Evolutionary conservation across 805 yeast genomes (phyloP).

Genomic region (Ogataea ganodermae): DNA sequence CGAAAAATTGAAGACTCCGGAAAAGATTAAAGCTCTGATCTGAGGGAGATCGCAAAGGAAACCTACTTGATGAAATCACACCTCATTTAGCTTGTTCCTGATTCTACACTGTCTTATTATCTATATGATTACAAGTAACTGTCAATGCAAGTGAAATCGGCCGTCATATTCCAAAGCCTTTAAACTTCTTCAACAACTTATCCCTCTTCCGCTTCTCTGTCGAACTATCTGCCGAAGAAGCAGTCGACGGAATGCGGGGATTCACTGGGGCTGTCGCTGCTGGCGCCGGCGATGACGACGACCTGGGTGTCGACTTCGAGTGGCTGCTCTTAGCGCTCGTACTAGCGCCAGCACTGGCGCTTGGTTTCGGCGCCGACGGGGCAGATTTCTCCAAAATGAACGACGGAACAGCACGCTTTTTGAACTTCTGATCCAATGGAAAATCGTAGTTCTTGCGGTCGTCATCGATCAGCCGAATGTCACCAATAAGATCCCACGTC

Average conservation of each 20-base stretch:
- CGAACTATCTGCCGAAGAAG: constrained; percentile 9
- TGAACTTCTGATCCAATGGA: constrained; percentile 25
- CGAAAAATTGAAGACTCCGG: too few relatives aligned
- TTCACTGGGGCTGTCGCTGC: constrained; percentile 7
- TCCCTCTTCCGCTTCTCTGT: constrained; percentile 21
- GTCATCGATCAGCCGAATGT: constrained; percentile 33
- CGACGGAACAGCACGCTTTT: constrained; percentile 23
- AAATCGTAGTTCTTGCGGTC: constrained; percentile 27
- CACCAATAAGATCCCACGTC: constrained; percentile 37
- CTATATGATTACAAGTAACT: neutral
- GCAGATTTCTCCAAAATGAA: constrained; percentile 24
- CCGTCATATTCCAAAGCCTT: neutral
- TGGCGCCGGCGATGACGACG: constrained; percentile 8
- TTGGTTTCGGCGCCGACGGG: constrained; percentile 7
- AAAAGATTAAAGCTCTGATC: too few relatives aligned
- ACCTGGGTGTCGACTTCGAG: neutral
- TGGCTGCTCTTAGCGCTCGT: neutral
- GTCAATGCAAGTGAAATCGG: neutral
- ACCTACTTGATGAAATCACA: too few relatives aligned
- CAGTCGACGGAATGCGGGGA: constrained; percentile 5
- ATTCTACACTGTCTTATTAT: too few relatives aligned
- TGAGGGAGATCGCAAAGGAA: too few relatives aligned
- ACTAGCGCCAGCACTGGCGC: constrained; percentile 3
- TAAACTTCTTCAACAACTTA: constrained; percentile 28
- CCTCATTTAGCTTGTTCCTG: too few relatives aligned